Base-by-base conservation (phyloP, 495 filamentous ascomycete genomes). In the Tricharina praecox region DNA sequence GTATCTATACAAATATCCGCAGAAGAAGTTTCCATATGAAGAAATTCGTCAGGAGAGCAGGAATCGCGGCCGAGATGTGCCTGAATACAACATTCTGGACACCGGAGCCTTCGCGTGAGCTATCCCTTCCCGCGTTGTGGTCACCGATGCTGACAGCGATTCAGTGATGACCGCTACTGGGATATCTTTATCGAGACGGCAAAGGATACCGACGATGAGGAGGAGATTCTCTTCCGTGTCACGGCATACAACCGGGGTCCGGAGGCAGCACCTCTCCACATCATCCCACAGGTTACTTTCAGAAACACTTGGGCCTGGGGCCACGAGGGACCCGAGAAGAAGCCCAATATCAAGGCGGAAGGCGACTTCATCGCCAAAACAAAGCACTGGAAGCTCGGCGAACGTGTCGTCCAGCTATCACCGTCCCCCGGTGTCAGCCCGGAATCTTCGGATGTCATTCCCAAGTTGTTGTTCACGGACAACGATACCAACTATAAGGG, bases 291-390 rank as follows among this genome's bases (percentile, higher is more conserved):
- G 48, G 77, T 93, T 16, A 94, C 87, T 86, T 96, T 94, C 67
- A 73, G 88, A 24, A 96, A 96, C 60, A 94, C 87, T 8, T 96
- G 88, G 88, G 69, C 79, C 15, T 96, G 87, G 87, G 85, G 83
- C 19, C 71, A 78, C 33, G 81, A 92, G 53, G 61, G 74, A 10
- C 62, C 67, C 20, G 68, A 78, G 13, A 78, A 77, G 48, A 93
- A 86, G 66, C 88, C 88, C 0, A 73, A 67, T 5, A 80, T 94
- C 48, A 69, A 71, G 13, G 67, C 75, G 51, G 63, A 77, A 30
- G 67, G 67, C 3, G 73, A 80, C 19, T 75, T 80, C 3, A 66
- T 77, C 32, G 79, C 76, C 30, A 77, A 81, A 53, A 77, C 82
- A 15, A 78, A 71, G 28, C 88, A 96, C 61, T 64, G 70, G 50